A percentile compares a stretch with the other conserved stretches of the same genome.
These are phyloP conservation scores for Echinosophora koreensis DNA, from an alignment of 306 rosid species.

Conservation along the genomic window DNA sequence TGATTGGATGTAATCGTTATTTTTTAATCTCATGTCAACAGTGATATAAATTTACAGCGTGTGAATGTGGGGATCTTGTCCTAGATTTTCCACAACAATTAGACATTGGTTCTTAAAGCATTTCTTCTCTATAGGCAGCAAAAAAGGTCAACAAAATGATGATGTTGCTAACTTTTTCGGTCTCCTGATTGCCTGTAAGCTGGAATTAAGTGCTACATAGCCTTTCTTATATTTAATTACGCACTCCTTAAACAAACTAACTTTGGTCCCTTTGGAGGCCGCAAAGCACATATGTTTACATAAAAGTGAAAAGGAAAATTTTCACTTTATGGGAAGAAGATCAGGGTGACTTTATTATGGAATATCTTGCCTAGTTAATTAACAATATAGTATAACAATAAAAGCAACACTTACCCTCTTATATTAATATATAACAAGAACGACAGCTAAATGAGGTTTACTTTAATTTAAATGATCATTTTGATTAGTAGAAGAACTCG, in stretches of 20 bases:
- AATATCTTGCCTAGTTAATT: conserved; percentile 44
- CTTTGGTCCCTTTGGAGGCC: conserved; percentile 54
- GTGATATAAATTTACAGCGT: conserved; percentile 46
- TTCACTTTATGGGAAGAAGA: conserved; percentile 53
- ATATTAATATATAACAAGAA: conserved; percentile 33
- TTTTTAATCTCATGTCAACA: conserved; percentile 36
- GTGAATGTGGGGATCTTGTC: conserved; percentile 69
- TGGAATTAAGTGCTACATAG: conserved; percentile 59
- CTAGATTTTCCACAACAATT: conserved; percentile 52
- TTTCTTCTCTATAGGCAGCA: conserved; percentile 40
- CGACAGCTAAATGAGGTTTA: conserved; percentile 34
- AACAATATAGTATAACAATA: conserved; percentile 34
- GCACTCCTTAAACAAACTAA: conserved; percentile 27
- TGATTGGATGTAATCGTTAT: conserved; percentile 43
- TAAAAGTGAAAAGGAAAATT: conserved; percentile 48
- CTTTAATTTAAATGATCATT: conserved; percentile 45
- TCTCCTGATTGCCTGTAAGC: conserved; percentile 78
- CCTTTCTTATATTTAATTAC: conserved; percentile 47
- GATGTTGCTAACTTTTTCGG: conserved; percentile 52
- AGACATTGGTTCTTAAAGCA: conserved; percentile 41
- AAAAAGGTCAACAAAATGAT: conserved; percentile 47
- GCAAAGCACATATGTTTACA: conserved; percentile 50
- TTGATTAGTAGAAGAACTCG: conserved; percentile 42
- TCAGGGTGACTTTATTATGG: conserved; percentile 48
- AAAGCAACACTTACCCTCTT: conserved; percentile 26